These are phyloP conservation scores for Penicillium nordicum DNA, from an alignment of 2,329 filamentous ascomycete genomes.

Conservation along the genomic window DNA sequence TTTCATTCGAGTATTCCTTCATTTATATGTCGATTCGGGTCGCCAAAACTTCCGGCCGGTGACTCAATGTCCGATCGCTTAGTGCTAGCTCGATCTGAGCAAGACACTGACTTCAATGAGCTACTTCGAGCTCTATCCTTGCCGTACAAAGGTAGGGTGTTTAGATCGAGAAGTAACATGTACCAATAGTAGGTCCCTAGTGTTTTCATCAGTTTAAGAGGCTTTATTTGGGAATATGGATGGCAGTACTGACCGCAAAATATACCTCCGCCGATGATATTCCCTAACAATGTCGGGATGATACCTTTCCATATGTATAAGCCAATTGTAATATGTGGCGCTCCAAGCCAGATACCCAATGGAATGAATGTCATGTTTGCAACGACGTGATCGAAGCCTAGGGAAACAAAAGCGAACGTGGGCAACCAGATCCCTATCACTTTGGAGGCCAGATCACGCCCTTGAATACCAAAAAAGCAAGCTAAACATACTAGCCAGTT, in stretches of 20 bases:
- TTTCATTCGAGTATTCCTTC: neutral
- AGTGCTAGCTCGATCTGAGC: neutral
- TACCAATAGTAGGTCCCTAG: slow-evolving; percentile 48
- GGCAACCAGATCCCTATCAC: slow-evolving; percentile 57
- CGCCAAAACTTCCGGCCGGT: neutral
- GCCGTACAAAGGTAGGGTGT: slow-evolving; percentile 16
- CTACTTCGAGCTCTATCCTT: slow-evolving; percentile 3
- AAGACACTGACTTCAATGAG: neutral
- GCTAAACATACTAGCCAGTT: slow-evolving; percentile 59
- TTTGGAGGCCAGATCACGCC: slow-evolving; percentile 52
- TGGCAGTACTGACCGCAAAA: slow-evolving; percentile 45
- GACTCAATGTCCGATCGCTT: neutral
- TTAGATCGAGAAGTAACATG: slow-evolving; percentile 37
- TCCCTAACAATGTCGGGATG: slow-evolving; percentile 53
- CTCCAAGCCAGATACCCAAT: slow-evolving; percentile 49
- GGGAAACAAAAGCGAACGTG: slow-evolving; percentile 53
- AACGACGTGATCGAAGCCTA: slow-evolving; percentile 56
- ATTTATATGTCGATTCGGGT: neutral
- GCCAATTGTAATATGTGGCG: slow-evolving; percentile 45
- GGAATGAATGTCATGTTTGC: slow-evolving; percentile 57
- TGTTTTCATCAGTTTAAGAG: neutral
- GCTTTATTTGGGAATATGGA: no score
- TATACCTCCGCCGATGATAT: slow-evolving; percentile 52
- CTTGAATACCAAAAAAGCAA: slow-evolving; percentile 45
- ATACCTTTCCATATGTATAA: slow-evolving; percentile 59